Evolutionary conservation across 139 green algal species (phyloP), one percentile per base, ranked within the genome.

Genomic region (Parachlorella kessleri): DNA sequence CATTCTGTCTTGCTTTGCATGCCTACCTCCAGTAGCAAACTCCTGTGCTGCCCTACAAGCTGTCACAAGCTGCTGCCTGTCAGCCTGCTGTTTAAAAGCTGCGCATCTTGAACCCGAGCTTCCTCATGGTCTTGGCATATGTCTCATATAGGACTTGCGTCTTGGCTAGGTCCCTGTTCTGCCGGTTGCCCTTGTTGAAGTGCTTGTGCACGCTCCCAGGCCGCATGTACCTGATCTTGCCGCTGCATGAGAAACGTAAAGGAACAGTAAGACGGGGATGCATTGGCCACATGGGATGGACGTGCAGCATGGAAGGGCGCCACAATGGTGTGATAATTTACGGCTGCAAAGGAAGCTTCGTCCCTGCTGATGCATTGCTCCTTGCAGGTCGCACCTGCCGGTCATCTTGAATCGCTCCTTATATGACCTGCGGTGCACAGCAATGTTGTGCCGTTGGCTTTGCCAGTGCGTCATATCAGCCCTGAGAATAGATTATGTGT

Each of bases 371-470:
- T n/a, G n/a, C n/a, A n/a, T n/a, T n/a, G n/a, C n/a, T n/a, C n/a
- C n/a, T n/a, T n/a, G n/a, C n/a, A n/a, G n/a, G n/a, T n/a, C n/a
- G n/a, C n/a, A n/a, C n/a, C n/a, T n/a, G 36, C 55, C 86, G 28
- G 84, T 87, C 59, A 83, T 41, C 65, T 87, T 87, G 73, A 90
- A 90, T 10, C 86, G 77, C 7, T 79, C 67, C 42, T 86, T 90
- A 55, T 80, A 86, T 4, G 77, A 76, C n/a, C 83, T 89, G 83
- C 54, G 39, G n/a, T n/a, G n/a, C n/a, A n/a, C n/a, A n/a, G n/a
- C n/a, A n/a, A n/a, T n/a, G n/a, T n/a, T n/a, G n/a, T n/a, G n/a
- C n/a, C n/a, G n/a, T n/a, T n/a, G n/a, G n/a, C n/a, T n/a, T n/a
- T n/a, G n/a, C n/a, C n/a, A n/a, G n/a, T n/a, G n/a, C n/a, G n/a